Evolutionary conservation across 345 rosid species (phyloP), one percentile per base, ranked within the genome.

Genomic region (Geranium brycei): DNA sequence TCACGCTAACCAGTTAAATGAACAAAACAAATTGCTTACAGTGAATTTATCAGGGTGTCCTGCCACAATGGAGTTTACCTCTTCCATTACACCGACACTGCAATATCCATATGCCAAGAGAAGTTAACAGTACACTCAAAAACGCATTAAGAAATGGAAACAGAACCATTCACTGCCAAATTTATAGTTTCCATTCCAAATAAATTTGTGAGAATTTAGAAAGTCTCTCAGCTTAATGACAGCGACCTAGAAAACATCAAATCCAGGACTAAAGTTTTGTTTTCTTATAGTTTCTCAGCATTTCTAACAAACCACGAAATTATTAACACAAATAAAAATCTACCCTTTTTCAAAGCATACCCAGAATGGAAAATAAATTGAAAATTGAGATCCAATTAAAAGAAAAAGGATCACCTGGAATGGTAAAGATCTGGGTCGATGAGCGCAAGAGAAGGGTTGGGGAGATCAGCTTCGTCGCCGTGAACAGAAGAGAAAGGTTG

Each of bases 31-130:
- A 31, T 14, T 3, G n/a, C 74, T 35, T 70, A 78, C 85, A 55
- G 66, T 64, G 59, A 81, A 71, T 67, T 78, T 78, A 47, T 75
- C 78, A 0, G 82, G 82, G 66, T 81, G 82, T 18, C 76, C 76
- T 53, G 65, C 71, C 8, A 73, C 80, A 69, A 81, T 66, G 41
- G 68, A 64, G 47, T 75, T 73, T 68, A 78, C 72, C 72, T 73
- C 78, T 57, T 73, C 76, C 75, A 81, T 62, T 73, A 81, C 65
- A 68, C 58, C 72, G 31, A 51, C 61, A 19, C 85, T 81, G 76
- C 66, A 53, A 61, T 41, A 61, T 19, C 55, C 51, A 59, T 16
- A 31, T 61, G 23, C 19, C 17, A 16, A 17, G 3, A 17, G 19
- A 57, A 57, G n/a, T 5, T 53, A 3, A 38, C 15, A 47, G 3